These are phyloP conservation scores for Prasinococcaceae sp. DNA, from an alignment of 139 green algal genomes.

Conservation along the genomic window DNA sequence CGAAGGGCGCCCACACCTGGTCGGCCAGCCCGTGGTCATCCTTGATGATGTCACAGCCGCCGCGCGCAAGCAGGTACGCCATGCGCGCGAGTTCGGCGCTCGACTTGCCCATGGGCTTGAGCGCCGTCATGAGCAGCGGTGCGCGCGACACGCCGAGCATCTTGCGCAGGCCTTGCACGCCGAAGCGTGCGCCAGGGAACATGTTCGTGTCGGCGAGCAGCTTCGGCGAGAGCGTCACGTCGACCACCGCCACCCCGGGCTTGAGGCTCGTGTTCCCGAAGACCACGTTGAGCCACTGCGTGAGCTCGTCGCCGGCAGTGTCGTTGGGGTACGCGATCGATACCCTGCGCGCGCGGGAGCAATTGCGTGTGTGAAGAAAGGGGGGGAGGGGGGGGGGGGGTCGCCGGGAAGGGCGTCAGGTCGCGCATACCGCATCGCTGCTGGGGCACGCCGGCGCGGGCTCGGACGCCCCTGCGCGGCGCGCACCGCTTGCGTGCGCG, in stretches of 20 bases:
- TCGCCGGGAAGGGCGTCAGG: no score
- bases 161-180: slow-evolving; percentile 11
- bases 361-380: no score
- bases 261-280: slow-evolving; percentile 25
- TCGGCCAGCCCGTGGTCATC: slow-evolving; percentile 24
- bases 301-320: slow-evolving; percentile 11
- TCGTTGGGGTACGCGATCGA: slow-evolving; percentile 17
- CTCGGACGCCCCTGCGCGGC: neutral
- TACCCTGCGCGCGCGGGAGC: no score
- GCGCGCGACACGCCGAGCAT: slow-evolving; percentile 1
- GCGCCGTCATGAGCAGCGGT: slow-evolving; percentile 18
- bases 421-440: neutral
- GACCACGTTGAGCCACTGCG: slow-evolving; percentile 23
- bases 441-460: neutral
- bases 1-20: slow-evolving; percentile 21
- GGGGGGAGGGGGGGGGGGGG: no score
- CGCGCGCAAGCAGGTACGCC: slow-evolving; percentile 18
- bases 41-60: slow-evolving; percentile 25
- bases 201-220: neutral
- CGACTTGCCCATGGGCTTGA: slow-evolving; percentile 23
- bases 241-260: slow-evolving; percentile 11
- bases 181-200: slow-evolving; percentile 17
- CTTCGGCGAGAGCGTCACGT: slow-evolving; percentile 6
- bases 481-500: neutral
- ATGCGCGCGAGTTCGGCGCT: slow-evolving; percentile 14